Evolutionary conservation across 1,139 yeast species (phyloP), one percentile per base, ranked within the genome.

Genomic region (Nadsonia starkeyi-henricii): DNA sequence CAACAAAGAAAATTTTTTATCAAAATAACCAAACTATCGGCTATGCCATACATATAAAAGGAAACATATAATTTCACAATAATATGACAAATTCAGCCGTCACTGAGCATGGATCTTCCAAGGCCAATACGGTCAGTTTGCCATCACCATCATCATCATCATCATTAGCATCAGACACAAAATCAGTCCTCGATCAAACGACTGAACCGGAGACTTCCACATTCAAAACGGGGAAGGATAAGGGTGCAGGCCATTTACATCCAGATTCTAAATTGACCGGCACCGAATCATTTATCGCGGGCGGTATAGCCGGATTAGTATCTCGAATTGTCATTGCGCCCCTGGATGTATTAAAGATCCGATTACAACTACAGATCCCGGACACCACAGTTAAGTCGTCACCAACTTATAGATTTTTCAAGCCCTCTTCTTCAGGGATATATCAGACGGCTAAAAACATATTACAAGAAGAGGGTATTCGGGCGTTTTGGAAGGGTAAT

Each of bases 401-500:
- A 19, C 45, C 48, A 1, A 37, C 30, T 19, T 47, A 43, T 20
- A 43, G 41, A 61, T 12, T 26, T 7, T 26, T 7, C 12, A 26
- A 8, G 5, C 39, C 12, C 15, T 33, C 39, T 7, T 33, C 39
- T 13, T 33, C 39, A 15, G 70, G 72, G 1, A 57, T 73, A 1
- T 41, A 64, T 2, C 54, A 58, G 2, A 68, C 76, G 0, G 59
- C 72, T 30, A 48, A 47, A 15, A 60, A 66, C 1, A 70, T 79
- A 1, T 56, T 65, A 1, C 56, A 57, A 18, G 68, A 71, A 28
- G 86, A 81, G 57, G 85, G 86, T 2, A n/a, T 74, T 0, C 54
- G 59, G 13, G 80, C 89, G 0, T 70, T 91, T 20, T 91, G 97
- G 97, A 89, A 88, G 63, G 98, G 98, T 0, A 91, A 91, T 62